Conservation (phyloP, 768 basidiomycete species). For the Brasilioporus rufonigricans region DNA sequence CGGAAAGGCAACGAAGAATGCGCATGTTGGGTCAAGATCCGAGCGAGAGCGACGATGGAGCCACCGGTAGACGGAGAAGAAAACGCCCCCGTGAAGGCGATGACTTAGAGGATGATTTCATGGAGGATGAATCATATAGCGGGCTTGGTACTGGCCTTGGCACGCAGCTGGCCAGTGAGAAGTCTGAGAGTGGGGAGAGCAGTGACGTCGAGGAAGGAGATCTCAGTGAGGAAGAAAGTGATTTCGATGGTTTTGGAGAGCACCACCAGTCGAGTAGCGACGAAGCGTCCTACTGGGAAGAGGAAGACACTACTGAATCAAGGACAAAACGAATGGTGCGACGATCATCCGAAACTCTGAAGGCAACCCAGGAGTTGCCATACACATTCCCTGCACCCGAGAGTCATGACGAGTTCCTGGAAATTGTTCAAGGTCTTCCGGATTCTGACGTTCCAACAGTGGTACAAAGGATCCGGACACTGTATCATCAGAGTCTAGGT, state of each 20-base stretch:
- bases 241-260: constrained; percentile 32
- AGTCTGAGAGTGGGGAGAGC: constrained; percentile 33
- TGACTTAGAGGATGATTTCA: constrained; percentile 89
- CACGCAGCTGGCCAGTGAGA: constrained; percentile 41
- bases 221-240: constrained; percentile 28
- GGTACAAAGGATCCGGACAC: constrained; percentile 83
- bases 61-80: constrained; percentile 35
- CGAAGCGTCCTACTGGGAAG: constrained; percentile 35
- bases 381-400: constrained; percentile 90
- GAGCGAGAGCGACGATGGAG: constrained; percentile 62
- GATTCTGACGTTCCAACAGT: constrained; percentile 77
- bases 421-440: constrained; percentile 67
- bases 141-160: constrained; percentile 34
- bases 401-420: constrained; percentile 86
- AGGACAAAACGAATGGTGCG: constrained; percentile 32
- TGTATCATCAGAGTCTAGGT: constrained; percentile 91
- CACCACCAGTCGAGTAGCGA: constrained; percentile 37
- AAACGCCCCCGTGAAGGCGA: constrained; percentile 72
- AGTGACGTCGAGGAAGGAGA: constrained; percentile 34
- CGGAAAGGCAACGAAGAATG: constrained; percentile 71
- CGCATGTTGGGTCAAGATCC: constrained; percentile 86
- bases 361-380: constrained; percentile 64
- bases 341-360: constrained; percentile 31
- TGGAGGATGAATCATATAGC: constrained; percentile 36
- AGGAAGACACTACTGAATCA: constrained; percentile 42